A percentile compares a stretch with the other conserved stretches of the same genome.
Evolutionary conservation across 768 basidiomycete genomes (phyloP).

Genomic region (Cystobasidiopsis lactophilus): DNA sequence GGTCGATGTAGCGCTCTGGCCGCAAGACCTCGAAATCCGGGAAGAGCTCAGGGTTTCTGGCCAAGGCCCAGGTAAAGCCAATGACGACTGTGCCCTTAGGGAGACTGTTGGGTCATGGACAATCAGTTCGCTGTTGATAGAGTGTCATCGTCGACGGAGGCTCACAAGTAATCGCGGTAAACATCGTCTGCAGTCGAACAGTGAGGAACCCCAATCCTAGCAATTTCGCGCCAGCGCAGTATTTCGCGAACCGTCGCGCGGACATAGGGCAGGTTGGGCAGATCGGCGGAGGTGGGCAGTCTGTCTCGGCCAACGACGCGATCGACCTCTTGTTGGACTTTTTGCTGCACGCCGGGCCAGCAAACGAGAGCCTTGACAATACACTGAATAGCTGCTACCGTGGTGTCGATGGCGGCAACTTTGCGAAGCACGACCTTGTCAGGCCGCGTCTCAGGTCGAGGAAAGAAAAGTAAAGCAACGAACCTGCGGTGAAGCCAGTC

Average conservation of each 20-base stretch:
- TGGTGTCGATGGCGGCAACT: not conserved
- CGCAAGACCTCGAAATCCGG: conserved; percentile 29
- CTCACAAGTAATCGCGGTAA: conserved; percentile 3
- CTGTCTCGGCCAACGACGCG: not conserved
- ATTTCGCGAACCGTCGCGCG: not conserved
- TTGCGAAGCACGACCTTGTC: too few species aligned
- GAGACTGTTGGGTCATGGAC: conserved; percentile 19
- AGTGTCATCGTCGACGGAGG: not conserved
- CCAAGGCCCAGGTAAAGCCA: not conserved
- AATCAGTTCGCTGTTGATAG: not conserved
- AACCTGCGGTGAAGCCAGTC: too few species aligned
- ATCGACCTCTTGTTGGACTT: not conserved
- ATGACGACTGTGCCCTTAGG: conserved; percentile 3
- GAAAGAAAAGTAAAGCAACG: too few species aligned
- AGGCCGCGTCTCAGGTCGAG: too few species aligned
- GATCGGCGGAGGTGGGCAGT: not conserved
- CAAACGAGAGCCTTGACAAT: not conserved
- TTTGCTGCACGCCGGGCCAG: not conserved
- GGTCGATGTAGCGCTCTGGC: conserved; percentile 9
- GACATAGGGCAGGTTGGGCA: not conserved
- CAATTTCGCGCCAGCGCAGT: not conserved
- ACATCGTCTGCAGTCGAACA: conserved; percentile 1
- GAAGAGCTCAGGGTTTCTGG: conserved; percentile 2
- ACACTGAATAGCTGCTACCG: not conserved
- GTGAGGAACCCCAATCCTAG: not conserved